phyloP scores from a whole-genome alignment of 345 rosid species.

The Eucalyptus erythrocorys region DNA sequence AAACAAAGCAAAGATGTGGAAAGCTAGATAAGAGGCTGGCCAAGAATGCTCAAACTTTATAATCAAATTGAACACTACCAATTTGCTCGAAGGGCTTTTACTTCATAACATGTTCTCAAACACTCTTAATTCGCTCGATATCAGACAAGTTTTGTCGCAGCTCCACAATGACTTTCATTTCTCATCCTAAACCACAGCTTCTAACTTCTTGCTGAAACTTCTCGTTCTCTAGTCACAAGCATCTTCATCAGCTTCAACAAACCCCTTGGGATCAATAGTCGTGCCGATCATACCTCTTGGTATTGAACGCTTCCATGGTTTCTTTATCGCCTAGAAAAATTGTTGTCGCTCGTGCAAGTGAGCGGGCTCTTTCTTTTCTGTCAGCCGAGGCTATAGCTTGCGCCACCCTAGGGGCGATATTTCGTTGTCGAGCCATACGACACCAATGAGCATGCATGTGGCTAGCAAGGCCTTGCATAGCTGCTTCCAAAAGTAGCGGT shows the following conservation, averaged over 20 bases:
- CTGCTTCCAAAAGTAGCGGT: constrained; percentile 62
- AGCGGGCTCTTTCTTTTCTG: constrained; percentile 64
- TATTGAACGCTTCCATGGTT: constrained; percentile 83
- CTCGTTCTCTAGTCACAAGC: constrained; percentile 37
- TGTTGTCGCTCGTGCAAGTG: constrained; percentile 58
- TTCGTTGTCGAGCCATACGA: constrained; percentile 58
- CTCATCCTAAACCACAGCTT: constrained; percentile 81
- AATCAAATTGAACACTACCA: background rate
- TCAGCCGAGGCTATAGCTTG: constrained; percentile 67
- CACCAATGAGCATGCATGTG: constrained; percentile 50
- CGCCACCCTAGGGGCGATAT: constrained; percentile 86
- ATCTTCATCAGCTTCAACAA: constrained; percentile 37
- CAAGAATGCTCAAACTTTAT: background rate
- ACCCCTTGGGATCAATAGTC: constrained; percentile 55
- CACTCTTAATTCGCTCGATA: constrained; percentile 19
- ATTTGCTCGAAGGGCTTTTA: background rate
- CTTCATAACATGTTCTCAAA: background rate
- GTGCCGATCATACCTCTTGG: constrained; percentile 66
- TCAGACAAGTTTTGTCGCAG: constrained; percentile 74
- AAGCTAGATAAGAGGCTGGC: background rate
- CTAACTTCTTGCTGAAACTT: constrained; percentile 65
- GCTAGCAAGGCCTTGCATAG: constrained; percentile 69
- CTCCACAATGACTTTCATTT: constrained; percentile 67
- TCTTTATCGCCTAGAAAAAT: constrained; percentile 64
- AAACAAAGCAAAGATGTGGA: background rate